Percentiles rank a stretch among this genome's conserved stretches.
phyloP scores from a whole-genome alignment of 2,329 filamentous ascomycete species.

The Hypoxylon sp. region DNA sequence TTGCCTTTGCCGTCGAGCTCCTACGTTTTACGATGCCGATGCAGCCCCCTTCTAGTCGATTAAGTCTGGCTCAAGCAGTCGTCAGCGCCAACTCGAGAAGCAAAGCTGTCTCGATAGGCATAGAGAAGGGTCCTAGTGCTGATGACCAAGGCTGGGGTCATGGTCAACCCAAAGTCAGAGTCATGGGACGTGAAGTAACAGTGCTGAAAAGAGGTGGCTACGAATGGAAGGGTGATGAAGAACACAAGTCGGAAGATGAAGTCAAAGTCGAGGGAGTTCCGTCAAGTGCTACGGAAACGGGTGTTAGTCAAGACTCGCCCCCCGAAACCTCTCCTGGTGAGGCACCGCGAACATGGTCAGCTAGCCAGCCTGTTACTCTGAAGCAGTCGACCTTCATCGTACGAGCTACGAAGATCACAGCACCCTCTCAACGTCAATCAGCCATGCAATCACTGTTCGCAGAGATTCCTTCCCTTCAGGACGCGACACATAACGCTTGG shows the following conservation, averaged over 20 bases:
- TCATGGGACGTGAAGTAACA: constrained; percentile 79
- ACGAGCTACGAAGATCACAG: constrained; percentile 58
- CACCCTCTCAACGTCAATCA: constrained; percentile 55
- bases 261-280: constrained; percentile 26
- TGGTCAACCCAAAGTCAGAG: constrained; percentile 77
- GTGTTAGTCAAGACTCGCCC: constrained; percentile 34
- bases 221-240: constrained; percentile 63
- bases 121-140: constrained; percentile 72
- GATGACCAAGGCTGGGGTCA: constrained; percentile 79
- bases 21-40: constrained; percentile 85
- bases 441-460: constrained; percentile 62
- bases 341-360: constrained; percentile 59
- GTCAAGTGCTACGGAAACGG: constrained; percentile 35
- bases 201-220: constrained; percentile 85
- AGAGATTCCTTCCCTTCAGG: constrained; percentile 62
- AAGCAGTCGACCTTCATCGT: constrained; percentile 70
- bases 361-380: constrained; percentile 63
- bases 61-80: constrained; percentile 86
- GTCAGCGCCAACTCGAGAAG: constrained; percentile 83
- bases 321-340: constrained; percentile 33
- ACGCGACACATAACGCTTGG: constrained; percentile 71
- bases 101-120: constrained; percentile 80
- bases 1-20: constrained; percentile 81
- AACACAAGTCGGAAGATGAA: constrained; percentile 28
- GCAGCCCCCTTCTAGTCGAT: constrained; percentile 83